Evolutionary conservation across 805 yeast genomes (phyloP).

Genomic region (Hanseniaspora pseudoguilliermondii): DNA sequence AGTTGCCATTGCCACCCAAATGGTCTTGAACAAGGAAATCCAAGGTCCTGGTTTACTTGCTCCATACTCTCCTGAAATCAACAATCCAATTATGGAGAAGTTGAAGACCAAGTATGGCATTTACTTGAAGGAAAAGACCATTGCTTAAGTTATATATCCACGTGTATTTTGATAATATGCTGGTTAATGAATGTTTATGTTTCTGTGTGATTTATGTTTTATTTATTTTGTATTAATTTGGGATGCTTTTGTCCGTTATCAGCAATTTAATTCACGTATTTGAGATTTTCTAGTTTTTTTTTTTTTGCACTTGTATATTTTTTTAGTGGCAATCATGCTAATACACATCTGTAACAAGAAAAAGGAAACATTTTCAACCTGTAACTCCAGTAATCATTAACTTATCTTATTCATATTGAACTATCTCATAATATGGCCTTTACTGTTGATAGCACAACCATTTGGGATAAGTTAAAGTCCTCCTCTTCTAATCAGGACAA

Average conservation of each 20-base stretch:
- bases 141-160: constrained; percentile 22
- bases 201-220: background rate
- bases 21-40: constrained; percentile 70
- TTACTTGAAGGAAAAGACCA: constrained; percentile 76
- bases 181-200: background rate
- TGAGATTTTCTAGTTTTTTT: no score
- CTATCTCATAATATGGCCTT: background rate
- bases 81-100: constrained; percentile 80
- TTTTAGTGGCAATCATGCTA: no score
- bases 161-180: background rate
- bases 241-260: background rate
- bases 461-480: constrained; percentile 25
- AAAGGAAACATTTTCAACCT: no score
- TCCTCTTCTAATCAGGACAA: constrained; percentile 21
- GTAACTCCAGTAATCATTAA: no score
- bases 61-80: constrained; percentile 82
- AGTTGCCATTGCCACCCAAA: constrained; percentile 86
- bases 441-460: background rate
- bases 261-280: no score
- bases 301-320: no score
- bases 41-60: constrained; percentile 77
- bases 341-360: no score
- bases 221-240: no score
- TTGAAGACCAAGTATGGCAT: constrained; percentile 84
- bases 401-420: no score